Conservation (phyloP, 2,329 filamentous ascomycete species). For the Ilyonectria destructans region DNA sequence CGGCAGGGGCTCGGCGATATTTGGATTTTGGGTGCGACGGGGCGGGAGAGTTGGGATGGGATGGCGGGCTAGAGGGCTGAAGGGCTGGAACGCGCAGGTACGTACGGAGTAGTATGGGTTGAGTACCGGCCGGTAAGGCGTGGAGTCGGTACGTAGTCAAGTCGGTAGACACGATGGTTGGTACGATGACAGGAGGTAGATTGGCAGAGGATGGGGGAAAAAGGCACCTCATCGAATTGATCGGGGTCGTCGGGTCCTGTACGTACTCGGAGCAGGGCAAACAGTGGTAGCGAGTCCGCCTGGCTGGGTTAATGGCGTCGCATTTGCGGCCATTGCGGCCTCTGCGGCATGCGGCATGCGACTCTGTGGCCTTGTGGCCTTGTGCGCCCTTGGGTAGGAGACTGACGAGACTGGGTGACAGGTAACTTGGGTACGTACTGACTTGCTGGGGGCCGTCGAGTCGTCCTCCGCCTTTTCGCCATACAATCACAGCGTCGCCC, state of each 20-base stretch:
- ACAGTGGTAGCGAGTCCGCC: background rate
- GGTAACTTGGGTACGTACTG: too few relatives aligned
- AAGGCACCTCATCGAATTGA: too few relatives aligned
- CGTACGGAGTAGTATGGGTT: background rate
- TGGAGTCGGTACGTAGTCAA: too few relatives aligned
- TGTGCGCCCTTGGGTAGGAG: background rate
- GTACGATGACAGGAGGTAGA: too few relatives aligned
- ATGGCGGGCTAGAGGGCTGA: background rate
- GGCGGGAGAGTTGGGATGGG: slow-evolving; percentile 3
- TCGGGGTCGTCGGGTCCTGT: too few relatives aligned
- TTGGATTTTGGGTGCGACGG: slow-evolving; percentile 12
- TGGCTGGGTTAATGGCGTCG: background rate
- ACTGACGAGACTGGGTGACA: background rate
- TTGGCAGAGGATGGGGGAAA: too few relatives aligned
- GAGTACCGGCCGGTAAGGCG: too few relatives aligned
- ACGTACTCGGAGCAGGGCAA: background rate
- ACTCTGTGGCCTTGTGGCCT: slow-evolving; percentile 24
- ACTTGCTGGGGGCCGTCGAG: background rate
- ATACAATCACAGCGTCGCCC: slow-evolving; percentile 41
- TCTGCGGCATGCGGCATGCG: too few relatives aligned
- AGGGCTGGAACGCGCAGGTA: background rate
- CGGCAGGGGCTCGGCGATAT: slow-evolving; percentile 30
- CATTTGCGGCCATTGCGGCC: background rate
- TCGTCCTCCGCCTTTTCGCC: slow-evolving; percentile 49
- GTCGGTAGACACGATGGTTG: too few relatives aligned